Conservation (phyloP, 2,329 filamentous ascomycete species). For the Sclerotinia spermophila region DNA sequence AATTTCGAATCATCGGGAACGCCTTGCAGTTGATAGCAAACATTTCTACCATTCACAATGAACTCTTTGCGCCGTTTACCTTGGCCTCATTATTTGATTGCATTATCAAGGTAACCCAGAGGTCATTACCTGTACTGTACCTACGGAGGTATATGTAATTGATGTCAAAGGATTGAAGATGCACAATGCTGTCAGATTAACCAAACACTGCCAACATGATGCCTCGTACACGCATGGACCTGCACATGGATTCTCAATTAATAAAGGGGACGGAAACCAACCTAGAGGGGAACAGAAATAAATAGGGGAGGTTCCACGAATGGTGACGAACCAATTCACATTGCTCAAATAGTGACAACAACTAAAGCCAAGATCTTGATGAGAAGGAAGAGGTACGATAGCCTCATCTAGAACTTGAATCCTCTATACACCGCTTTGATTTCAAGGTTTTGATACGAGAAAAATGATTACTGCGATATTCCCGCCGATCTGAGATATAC, state of each 20-base stretch:
- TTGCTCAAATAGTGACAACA: slow-evolving; percentile 11
- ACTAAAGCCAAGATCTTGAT: slow-evolving; percentile 16
- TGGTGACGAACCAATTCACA: not conserved
- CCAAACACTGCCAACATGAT: slow-evolving; percentile 12
- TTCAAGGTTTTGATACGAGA: slow-evolving; percentile 10
- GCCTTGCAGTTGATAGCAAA: slow-evolving; percentile 17
- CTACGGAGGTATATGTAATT: slow-evolving; percentile 6
- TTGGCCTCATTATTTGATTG: slow-evolving; percentile 12
- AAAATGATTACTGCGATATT: not conserved
- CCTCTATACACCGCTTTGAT: slow-evolving; percentile 14
- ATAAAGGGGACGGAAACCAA: slow-evolving; percentile 18
- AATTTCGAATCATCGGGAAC: slow-evolving; percentile 19
- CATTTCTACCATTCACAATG: slow-evolving; percentile 17
- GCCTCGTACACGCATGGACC: slow-evolving; percentile 17
- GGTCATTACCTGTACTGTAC: slow-evolving; percentile 14
- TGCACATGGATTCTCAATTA: slow-evolving; percentile 16
- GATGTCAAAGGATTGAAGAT: slow-evolving; percentile 18
- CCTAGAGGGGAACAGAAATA: slow-evolving; percentile 18
- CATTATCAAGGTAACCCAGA: slow-evolving; percentile 17
- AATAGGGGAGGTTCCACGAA: slow-evolving; percentile 16
- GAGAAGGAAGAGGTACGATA: slow-evolving; percentile 12
- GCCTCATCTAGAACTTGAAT: slow-evolving; percentile 13
- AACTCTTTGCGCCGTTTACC: slow-evolving; percentile 1
- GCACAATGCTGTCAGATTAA: slow-evolving; percentile 20
- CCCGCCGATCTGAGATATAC: not conserved